Evolutionary conservation across 371 early-diverging fungal species (phyloP), one percentile per base, ranked within the genome.

Genomic region (Pancytospora philotis): DNA sequence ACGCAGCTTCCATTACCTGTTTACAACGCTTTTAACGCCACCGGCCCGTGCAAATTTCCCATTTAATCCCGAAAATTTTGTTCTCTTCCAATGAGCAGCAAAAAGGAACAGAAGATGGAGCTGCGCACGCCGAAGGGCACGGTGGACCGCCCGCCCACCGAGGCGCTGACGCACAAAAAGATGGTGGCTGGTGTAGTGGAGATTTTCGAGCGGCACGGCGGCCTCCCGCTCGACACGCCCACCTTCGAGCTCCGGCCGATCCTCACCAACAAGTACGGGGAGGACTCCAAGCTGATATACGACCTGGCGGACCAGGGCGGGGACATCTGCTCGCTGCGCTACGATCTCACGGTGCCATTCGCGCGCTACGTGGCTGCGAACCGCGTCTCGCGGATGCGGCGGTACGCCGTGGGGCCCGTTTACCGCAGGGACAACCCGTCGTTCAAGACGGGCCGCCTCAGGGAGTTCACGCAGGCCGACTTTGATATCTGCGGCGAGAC

Each of bases 401-500:
- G 95, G 62, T 98, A 93, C 83, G 95, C 95, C 66, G 93, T 96
- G 63, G 98, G 92, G 76, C 95, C 94, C 80, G 97, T 96, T 19
- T 98, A 92, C 83, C 86, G 98, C 59, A 86, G 98, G 68, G 98
- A 96, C 82, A 92, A 95, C 81, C 97, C 97, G 52, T 90, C 92
- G 19, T 87, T 95, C 86, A 89, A 88, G 66, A 91, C 91, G 80
- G 97, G 98, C 6, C 86, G 97, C 45, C 89, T 93, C 87, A 85
- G 98, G 76, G 98, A 98, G 83, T 98, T 98, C 76, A 89, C 85
- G 79, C 97, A 98, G 83, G 94, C 95, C 78, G 98, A 98, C 85
- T 95, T 92, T 73, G 98, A 98, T 80, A 89, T 98, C 83, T 95
- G 94, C 28, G 98, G 98, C 16, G 80, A 83, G 6, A 91, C 90